Percentiles rank a stretch among this genome's conserved stretches.
These are phyloP conservation scores for Musa troglodytarum DNA, from an alignment of 176 grass and related monocot genomes.

Conservation along the genomic window DNA sequence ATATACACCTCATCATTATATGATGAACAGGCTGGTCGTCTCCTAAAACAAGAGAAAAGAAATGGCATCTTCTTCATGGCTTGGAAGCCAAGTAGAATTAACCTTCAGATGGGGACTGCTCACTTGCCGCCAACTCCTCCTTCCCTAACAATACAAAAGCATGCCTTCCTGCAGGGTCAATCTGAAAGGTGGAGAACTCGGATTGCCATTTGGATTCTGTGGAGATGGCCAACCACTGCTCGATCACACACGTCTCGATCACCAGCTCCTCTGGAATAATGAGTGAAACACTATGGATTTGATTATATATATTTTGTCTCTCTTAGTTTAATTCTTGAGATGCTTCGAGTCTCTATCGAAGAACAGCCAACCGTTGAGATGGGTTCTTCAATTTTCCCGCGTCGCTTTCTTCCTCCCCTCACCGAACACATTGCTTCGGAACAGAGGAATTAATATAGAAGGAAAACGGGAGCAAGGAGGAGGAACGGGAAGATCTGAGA, in stretches of 20 bases:
- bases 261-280: not conserved
- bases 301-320: not conserved
- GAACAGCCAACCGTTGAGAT: constrained; percentile 10
- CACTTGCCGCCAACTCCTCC: constrained; percentile 1
- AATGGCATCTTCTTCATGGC: not conserved
- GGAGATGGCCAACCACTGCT: too few species aligned
- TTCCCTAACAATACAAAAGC: not conserved
- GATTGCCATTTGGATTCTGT: too few species aligned
- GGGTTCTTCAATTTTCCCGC: constrained; percentile 13
- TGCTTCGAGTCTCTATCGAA: not conserved
- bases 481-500: not conserved
- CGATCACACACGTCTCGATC: too few species aligned
- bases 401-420: not conserved
- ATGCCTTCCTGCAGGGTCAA: not conserved
- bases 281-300: not conserved
- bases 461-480: not conserved
- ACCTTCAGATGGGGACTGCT: constrained; percentile 2
- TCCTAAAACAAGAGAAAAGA: not conserved
- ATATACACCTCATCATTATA: too few species aligned
- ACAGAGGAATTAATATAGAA: not conserved
- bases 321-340: not conserved
- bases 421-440: constrained; percentile 16
- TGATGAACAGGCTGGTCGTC: too few species aligned
- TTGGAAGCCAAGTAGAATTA: not conserved
- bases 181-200: not conserved